Percentiles rank a stretch among this genome's conserved stretches.
phyloP scores from a whole-genome alignment of 78 protist genomes.

The Dictyostelium brefeldianum region DNA sequence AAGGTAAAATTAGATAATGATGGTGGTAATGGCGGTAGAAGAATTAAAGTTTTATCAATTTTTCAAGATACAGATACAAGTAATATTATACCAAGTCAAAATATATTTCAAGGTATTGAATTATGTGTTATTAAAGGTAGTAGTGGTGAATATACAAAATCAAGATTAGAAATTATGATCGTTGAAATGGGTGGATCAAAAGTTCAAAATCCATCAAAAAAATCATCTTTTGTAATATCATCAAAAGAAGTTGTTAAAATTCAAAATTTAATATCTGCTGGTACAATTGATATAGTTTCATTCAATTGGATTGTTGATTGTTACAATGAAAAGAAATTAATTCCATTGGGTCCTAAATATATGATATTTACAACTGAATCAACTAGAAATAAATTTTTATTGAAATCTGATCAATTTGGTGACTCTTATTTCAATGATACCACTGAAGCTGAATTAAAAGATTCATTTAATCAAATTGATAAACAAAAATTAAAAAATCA shows the following conservation, averaged over 20 bases:
- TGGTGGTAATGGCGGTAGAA: background rate
- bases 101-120: conserved; percentile 65
- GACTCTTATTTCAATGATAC: conserved; percentile 69
- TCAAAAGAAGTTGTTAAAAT: conserved; percentile 66
- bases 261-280: conserved; percentile 58
- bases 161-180: conserved; percentile 63
- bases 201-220: conserved; percentile 73
- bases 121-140: conserved; percentile 80
- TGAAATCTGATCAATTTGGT: conserved; percentile 75
- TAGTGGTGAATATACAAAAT: conserved; percentile 21
- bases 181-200: conserved; percentile 80
- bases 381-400: conserved; percentile 26
- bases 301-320: conserved; percentile 73
- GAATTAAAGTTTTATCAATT: conserved; percentile 8
- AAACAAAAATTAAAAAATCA: conserved; percentile 26
- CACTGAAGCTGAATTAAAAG: conserved; percentile 13
- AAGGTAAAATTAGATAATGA: background rate
- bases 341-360: conserved; percentile 84
- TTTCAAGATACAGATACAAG: conserved; percentile 78
- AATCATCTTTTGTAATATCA: conserved; percentile 12
- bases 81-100: background rate
- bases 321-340: conserved; percentile 2
- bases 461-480: conserved; percentile 52
- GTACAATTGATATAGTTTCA: conserved; percentile 56
- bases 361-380: conserved; percentile 73